A percentile compares a stretch with the other conserved stretches of the same genome.
phyloP scores from a whole-genome alignment of 495 filamentous ascomycete species.

The Penicillium manginii region DNA sequence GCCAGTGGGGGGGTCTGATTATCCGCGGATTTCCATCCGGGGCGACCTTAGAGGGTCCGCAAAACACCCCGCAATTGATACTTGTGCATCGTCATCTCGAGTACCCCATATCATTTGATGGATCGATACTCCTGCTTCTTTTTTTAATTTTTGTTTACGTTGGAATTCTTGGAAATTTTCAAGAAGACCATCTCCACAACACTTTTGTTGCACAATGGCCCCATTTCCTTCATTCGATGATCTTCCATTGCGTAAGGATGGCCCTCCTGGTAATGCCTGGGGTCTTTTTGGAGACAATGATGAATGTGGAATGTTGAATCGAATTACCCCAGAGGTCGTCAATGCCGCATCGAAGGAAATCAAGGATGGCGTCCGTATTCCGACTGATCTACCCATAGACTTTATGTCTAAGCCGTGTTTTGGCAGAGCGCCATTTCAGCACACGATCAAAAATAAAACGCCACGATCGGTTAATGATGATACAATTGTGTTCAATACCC shows the following conservation, averaged over 20 bases:
- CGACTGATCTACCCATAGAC: slow-evolving; percentile 12
- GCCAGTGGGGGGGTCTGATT: background rate
- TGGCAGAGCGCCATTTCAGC: slow-evolving; percentile 12
- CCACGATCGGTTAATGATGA: slow-evolving; percentile 21
- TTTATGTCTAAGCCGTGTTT: slow-evolving; percentile 14
- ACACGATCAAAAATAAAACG: slow-evolving; percentile 16
- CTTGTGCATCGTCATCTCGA: background rate
- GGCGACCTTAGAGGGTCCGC: background rate
- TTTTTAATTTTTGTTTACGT: background rate
- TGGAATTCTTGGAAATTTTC: background rate
- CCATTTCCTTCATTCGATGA: slow-evolving; percentile 36
- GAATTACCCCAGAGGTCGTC: slow-evolving; percentile 51
- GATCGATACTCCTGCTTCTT: background rate
- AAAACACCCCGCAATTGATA: background rate
- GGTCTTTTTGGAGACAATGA: slow-evolving; percentile 50
- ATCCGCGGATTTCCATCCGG: background rate
- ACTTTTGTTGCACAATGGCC: background rate
- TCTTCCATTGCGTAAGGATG: slow-evolving; percentile 48
- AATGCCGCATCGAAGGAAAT: slow-evolving; percentile 34
- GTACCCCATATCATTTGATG: background rate
- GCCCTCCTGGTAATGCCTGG: slow-evolving; percentile 55
- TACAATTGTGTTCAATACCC: slow-evolving; percentile 18
- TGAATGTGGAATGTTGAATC: slow-evolving; percentile 55
- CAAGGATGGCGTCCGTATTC: slow-evolving; percentile 32
- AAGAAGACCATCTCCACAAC: background rate